phyloP scores from a whole-genome alignment of 352 stramenopile species.

The Thalassiosira oceanica region DNA sequence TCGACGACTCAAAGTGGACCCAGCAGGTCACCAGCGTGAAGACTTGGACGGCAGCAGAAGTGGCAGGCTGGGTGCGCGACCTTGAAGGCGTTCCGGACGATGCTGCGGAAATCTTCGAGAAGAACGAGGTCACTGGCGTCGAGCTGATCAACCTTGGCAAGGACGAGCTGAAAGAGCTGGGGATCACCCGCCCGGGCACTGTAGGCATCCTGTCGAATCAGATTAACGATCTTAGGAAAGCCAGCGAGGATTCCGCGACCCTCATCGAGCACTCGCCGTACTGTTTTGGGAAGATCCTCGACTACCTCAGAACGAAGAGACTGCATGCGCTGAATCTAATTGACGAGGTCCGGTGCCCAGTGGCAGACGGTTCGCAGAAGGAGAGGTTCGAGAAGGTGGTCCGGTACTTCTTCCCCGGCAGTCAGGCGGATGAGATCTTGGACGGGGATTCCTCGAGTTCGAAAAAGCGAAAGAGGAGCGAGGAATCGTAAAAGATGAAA shows the following conservation, averaged over 20 bases:
- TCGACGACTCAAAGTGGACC: constrained; percentile 9
- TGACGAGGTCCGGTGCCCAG: neutral
- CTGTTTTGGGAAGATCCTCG: constrained; percentile 16
- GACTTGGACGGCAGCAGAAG: constrained; percentile 3
- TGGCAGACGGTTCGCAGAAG: neutral
- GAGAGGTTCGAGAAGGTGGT: constrained; percentile 6
- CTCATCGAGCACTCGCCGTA: constrained; percentile 9
- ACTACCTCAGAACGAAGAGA: constrained; percentile 9
- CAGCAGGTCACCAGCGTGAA: neutral
- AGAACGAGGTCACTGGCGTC: neutral
- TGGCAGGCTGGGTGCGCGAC: neutral
- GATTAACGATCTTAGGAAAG: constrained; percentile 3
- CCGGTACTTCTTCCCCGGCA: constrained; percentile 11
- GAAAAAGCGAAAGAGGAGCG: no score
- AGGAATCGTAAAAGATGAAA: no score
- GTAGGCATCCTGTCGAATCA: constrained; percentile 5
- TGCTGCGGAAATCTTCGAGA: neutral
- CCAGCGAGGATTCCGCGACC: neutral
- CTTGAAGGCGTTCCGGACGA: constrained; percentile 1
- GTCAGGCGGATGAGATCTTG: constrained; percentile 4
- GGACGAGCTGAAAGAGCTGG: constrained; percentile 7
- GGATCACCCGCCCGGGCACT: neutral
- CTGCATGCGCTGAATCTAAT: neutral
- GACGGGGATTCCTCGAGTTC: no score
- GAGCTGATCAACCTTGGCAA: constrained; percentile 9